These are phyloP conservation scores for Strobilomyces echinocephalus DNA, from an alignment of 768 basidiomycete species.

Conservation along the genomic window DNA sequence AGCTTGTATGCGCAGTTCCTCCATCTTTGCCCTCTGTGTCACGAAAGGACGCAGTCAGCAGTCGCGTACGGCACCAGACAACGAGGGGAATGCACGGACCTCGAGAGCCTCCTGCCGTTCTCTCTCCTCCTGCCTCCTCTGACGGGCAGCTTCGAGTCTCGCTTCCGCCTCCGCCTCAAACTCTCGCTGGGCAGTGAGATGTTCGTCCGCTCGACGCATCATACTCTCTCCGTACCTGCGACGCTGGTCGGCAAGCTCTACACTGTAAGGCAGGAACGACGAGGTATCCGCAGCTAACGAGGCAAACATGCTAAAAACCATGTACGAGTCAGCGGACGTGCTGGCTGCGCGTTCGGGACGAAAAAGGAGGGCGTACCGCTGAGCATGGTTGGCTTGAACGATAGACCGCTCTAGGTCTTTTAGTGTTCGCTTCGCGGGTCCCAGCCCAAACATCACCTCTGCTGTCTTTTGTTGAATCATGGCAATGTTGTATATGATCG, in stretches of 20 bases:
- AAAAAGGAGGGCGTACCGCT: conserved; percentile 55
- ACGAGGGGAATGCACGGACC: conserved; percentile 38
- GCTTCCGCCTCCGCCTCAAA: conserved; percentile 69
- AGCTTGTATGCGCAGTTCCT: conserved; percentile 62
- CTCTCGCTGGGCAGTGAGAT: conserved; percentile 64
- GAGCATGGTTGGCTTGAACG: conserved; percentile 78
- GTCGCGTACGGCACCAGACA: neutral
- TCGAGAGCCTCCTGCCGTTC: conserved; percentile 59
- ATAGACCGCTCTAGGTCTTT: conserved; percentile 76
- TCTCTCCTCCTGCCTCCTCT: conserved; percentile 75
- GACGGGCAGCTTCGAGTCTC: conserved; percentile 71
- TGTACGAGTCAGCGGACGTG: neutral
- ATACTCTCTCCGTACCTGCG: conserved; percentile 86
- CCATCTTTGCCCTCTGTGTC: conserved; percentile 52
- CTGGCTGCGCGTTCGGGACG: neutral
- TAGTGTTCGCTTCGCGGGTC: conserved; percentile 70
- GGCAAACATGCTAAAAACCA: conserved; percentile 63
- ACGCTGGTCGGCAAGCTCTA: conserved; percentile 85
- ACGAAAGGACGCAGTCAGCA: neutral
- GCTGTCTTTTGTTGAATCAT: conserved; percentile 98
- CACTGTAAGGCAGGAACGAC: conserved; percentile 70
- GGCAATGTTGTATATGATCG: conserved; percentile 90
- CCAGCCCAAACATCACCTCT: conserved; percentile 76
- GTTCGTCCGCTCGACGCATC: conserved; percentile 76
- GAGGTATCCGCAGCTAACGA: conserved; percentile 74